Evolutionary conservation across 108 stramenopile genomes (phyloP), one percentile per base, ranked within the genome.

Genomic region (Aureococcus anophagefferens): DNA sequence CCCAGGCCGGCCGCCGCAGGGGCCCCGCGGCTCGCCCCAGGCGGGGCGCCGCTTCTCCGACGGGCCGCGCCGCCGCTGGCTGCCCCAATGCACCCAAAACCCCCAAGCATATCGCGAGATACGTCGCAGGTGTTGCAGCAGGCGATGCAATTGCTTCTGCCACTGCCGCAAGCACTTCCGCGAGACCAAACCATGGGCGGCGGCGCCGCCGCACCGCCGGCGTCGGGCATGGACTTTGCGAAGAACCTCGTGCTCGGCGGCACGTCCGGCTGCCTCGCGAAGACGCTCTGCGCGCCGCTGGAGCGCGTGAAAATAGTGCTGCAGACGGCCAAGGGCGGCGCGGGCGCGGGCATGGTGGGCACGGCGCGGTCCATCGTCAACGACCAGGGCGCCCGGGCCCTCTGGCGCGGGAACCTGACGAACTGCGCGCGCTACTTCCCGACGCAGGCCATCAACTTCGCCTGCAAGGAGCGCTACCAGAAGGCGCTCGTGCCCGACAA

Each of bases 381-480:
- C n/a, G 96, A 99, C 80, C 98, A 99, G 78, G 94, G 91, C 51
- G 75, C 91, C 72, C 74, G 72, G 64, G 90, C 92, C 76, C 90
- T 93, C 83, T 99, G 98, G 98, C 90, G 96, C 76, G 98, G 98
- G 67, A 97, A 99, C 90, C 77, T 92, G 73, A 94, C 94, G 78
- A 99, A 96, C 87, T 92, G 97, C 68, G 91, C 95, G 83, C 93
- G 98, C 74, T 97, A 97, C 77, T 95, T 99, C 83, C 98, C 98
- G 63, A 95, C 95, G 66, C 98, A 99, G 84, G 96, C 96, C 35
- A 94, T 97, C 84, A 99, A 97, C 94, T 97, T 99, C 81, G 93
- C 96, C 83, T 95, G 97, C 86, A 96, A 96, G 93, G 96, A 99
- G 51, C 51, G 51, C 67, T 77, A 81, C 81, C 84, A 87, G 79